These are phyloP conservation scores for Astrothelium macrocarpum DNA, from an alignment of 495 filamentous ascomycete species.

Conservation along the genomic window DNA sequence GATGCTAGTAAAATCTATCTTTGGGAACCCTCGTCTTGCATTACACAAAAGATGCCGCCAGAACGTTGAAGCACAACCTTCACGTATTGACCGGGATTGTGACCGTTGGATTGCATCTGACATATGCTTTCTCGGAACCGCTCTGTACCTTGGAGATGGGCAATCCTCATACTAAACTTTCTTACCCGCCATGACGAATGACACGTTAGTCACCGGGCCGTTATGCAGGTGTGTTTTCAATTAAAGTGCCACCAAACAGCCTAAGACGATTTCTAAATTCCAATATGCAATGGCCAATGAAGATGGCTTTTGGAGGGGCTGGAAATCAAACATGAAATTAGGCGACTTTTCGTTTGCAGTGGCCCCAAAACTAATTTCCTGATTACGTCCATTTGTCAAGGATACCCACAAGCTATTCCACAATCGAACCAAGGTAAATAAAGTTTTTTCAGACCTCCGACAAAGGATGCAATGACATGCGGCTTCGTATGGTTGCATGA, in stretches of 20 bases:
- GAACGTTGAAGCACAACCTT: neutral
- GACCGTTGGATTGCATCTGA: neutral
- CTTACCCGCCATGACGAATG: neutral
- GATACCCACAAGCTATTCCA: neutral
- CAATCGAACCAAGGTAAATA: too few relatives aligned
- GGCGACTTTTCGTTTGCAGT: neutral
- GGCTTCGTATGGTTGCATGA: too few relatives aligned
- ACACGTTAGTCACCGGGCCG: conserved; percentile 9
- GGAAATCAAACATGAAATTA: too few relatives aligned
- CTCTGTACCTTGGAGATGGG: neutral
- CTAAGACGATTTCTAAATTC: neutral
- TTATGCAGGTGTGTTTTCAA: conserved; percentile 15
- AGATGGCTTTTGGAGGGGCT: too few relatives aligned
- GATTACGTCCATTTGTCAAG: neutral
- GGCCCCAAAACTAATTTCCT: neutral
- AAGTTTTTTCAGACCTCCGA: too few relatives aligned
- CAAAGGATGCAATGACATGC: too few relatives aligned
- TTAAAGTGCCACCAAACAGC: neutral
- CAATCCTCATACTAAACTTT: neutral
- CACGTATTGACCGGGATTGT: neutral
- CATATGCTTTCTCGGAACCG: neutral
- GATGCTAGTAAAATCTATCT: neutral
- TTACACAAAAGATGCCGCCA: neutral
- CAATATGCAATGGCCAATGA: neutral
- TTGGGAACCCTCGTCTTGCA: neutral